phyloP scores from a whole-genome alignment of 306 rosid genomes.

The Nissolia schottii region DNA sequence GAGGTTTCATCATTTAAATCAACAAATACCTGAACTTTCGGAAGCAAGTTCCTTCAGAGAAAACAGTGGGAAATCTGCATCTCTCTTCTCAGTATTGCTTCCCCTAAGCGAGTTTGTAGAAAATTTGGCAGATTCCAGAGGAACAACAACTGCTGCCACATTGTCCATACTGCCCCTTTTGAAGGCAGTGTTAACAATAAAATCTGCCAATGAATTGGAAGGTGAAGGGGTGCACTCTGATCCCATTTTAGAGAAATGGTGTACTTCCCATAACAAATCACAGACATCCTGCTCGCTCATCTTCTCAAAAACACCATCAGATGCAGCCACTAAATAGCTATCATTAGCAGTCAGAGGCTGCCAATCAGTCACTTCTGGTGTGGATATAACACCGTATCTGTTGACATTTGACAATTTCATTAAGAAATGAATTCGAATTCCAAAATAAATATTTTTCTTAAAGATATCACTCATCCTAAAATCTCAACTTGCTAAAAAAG shows the following conservation, averaged over 20 bases:
- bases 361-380: slow-evolving; percentile 96
- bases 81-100: slow-evolving; percentile 44
- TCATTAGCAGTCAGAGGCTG: slow-evolving; percentile 72
- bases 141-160: slow-evolving; percentile 85
- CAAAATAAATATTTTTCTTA: slow-evolving; percentile 11
- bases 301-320: slow-evolving; percentile 96
- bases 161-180: slow-evolving; percentile 88
- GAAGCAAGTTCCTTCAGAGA: slow-evolving; percentile 39
- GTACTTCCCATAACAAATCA: slow-evolving; percentile 85
- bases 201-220: slow-evolving; percentile 74
- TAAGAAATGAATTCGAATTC: slow-evolving; percentile 26
- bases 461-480: slow-evolving; percentile 23
- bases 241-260: slow-evolving; percentile 27
- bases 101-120: slow-evolving; percentile 31
- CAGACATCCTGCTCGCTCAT: slow-evolving; percentile 80
- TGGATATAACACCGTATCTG: slow-evolving; percentile 89
- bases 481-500: not conserved
- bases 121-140: slow-evolving; percentile 46
- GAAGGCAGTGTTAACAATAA: slow-evolving; percentile 62
- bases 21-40: slow-evolving; percentile 50
- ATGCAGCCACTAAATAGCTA: slow-evolving; percentile 90
- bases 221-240: slow-evolving; percentile 54
- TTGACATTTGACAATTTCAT: slow-evolving; percentile 24
- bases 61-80: slow-evolving; percentile 25
- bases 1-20: slow-evolving; percentile 16